Percentiles rank a stretch among this genome's conserved stretches.
Evolutionary conservation across 495 filamentous ascomycete species (phyloP).

Genomic region (Daldinia vernicosa): DNA sequence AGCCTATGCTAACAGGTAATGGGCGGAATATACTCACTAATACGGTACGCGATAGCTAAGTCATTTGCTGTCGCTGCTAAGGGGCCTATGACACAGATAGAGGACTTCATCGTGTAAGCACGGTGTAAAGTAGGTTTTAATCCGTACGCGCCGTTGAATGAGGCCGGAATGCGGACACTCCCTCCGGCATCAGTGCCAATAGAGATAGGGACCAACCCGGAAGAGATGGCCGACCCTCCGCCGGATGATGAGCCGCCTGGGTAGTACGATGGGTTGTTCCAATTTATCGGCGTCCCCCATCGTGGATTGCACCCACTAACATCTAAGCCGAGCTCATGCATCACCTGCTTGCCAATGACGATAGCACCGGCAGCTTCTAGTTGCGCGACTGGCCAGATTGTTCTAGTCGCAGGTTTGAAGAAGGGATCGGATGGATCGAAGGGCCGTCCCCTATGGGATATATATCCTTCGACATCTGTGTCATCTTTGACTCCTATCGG

Average conservation of each 20-base stretch:
- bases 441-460: slow-evolving; percentile 65
- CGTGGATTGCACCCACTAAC: slow-evolving; percentile 52
- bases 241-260: slow-evolving; percentile 91
- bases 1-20: background rate
- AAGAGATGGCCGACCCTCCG: slow-evolving; percentile 76
- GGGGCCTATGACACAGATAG: slow-evolving; percentile 76
- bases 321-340: slow-evolving; percentile 85
- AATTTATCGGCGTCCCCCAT: slow-evolving; percentile 82
- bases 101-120: slow-evolving; percentile 64
- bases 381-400: slow-evolving; percentile 77
- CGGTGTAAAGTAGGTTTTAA: slow-evolving; percentile 85
- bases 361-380: slow-evolving; percentile 82
- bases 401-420: slow-evolving; percentile 46
- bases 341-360: slow-evolving; percentile 84
- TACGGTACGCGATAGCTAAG: slow-evolving; percentile 81
- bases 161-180: slow-evolving; percentile 80
- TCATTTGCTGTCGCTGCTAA: slow-evolving; percentile 81
- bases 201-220: slow-evolving; percentile 82
- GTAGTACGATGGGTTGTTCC: slow-evolving; percentile 81
- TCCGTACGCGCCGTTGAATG: slow-evolving; percentile 87
- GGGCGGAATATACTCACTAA: slow-evolving; percentile 45
- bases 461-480: slow-evolving; percentile 76
- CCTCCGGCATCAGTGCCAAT: slow-evolving; percentile 90
- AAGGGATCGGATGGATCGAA: slow-evolving; percentile 49
- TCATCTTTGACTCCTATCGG: slow-evolving; percentile 92